Percentiles rank a stretch among this genome's conserved stretches.
These are phyloP conservation scores for Toxicodendron radicans DNA, from an alignment of 345 rosid species.

Conservation along the genomic window DNA sequence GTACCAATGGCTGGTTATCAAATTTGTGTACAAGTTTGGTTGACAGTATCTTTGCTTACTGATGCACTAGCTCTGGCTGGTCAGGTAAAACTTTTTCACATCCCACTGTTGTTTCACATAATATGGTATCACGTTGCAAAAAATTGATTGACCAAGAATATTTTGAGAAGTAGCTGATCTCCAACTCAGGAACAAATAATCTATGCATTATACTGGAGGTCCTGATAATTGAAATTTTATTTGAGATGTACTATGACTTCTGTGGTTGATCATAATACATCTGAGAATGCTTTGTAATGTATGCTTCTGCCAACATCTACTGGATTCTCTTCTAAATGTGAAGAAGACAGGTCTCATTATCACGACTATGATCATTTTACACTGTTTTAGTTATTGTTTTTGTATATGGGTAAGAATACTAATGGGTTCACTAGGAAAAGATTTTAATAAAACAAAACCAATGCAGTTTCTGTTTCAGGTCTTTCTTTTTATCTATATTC, in stretches of 20 bases:
- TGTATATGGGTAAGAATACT: background rate
- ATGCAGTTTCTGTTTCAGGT: conserved; percentile 1
- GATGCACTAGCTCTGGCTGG: conserved; percentile 97
- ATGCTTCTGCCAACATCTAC: no score
- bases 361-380: background rate
- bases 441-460: background rate
- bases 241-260: background rate
- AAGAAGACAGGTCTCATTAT: background rate
- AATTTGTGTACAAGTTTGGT: conserved; percentile 86
- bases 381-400: background rate
- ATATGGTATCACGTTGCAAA: background rate
- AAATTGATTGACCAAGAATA: background rate
- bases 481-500: background rate
- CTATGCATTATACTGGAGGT: background rate
- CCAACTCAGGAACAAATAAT: background rate
- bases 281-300: background rate
- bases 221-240: background rate
- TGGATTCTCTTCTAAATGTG: background rate
- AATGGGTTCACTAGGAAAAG: background rate
- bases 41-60: conserved; percentile 84
- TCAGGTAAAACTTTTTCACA: conserved; percentile 50
- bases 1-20: conserved; percentile 94
- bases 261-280: background rate
- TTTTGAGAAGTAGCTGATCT: background rate
- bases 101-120: background rate